Evolutionary conservation across 2,329 filamentous ascomycete species (phyloP).

Genomic region (Paradendryphiella salina): DNA sequence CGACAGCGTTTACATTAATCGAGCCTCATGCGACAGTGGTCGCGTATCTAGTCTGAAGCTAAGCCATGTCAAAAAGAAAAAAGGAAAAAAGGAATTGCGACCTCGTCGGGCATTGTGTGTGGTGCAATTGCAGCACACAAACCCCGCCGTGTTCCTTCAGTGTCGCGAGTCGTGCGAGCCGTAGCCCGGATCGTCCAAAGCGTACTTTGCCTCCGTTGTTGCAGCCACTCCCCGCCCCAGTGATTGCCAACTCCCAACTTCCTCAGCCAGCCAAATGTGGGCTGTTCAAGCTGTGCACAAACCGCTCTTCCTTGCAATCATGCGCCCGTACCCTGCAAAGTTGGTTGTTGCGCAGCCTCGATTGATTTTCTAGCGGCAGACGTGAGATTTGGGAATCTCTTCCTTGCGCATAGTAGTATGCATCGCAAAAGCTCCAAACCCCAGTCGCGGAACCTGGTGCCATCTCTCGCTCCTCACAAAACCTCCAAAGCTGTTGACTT

Average conservation of each 20-base stretch:
- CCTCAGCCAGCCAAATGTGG: background rate
- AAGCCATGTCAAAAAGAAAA: background rate
- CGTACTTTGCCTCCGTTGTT: background rate
- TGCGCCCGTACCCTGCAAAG: background rate
- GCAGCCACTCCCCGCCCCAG: background rate
- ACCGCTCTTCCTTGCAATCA: background rate
- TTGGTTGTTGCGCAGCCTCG: background rate
- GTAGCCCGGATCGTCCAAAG: background rate
- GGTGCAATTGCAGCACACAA: slow-evolving; percentile 2
- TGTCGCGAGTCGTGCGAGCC: background rate
- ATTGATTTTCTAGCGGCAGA: background rate
- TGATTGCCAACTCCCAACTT: slow-evolving; percentile 1
- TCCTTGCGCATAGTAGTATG: slow-evolving; percentile 1
- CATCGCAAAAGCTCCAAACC: background rate
- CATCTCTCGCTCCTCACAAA: background rate
- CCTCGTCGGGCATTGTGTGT: background rate
- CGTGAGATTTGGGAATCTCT: slow-evolving; percentile 2
- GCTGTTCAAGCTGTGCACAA: background rate
- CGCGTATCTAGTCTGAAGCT: background rate
- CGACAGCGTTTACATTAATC: slow-evolving; percentile 2
- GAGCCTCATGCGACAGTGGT: background rate
- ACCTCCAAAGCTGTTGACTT: background rate
- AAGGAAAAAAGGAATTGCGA: background rate
- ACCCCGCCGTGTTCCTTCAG: background rate
- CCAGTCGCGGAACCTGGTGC: background rate